Base-by-base conservation (phyloP, 495 filamentous ascomycete genomes). In the Podospora appendiculata region DNA sequence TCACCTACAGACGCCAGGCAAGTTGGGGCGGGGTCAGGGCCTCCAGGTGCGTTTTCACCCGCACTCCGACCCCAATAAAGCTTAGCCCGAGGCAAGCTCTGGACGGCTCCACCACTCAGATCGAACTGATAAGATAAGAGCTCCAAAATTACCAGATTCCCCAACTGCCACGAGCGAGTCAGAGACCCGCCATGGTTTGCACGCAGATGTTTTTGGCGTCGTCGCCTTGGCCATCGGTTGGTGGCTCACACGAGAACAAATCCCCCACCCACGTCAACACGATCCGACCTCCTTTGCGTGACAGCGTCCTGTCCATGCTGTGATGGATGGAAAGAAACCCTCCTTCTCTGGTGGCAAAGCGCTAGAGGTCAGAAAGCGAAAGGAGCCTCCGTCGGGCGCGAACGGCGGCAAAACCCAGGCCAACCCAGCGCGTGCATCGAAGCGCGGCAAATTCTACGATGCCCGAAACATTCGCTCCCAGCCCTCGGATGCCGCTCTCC, bases 401-500 rank as follows among this genome's bases (percentile, higher is more conserved):
- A 25, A 19, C 32, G 44, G 19, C 51, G 17, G n/a, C 42, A 39
- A 42, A 18, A 51, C 43, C n/a, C 51, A 54, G 35, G 47, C 41
- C 6, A 52, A 46, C 33, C 47, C 42, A 18, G 47, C 46, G 1
- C 53, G 46, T 25, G 19, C 13, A 41, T 19, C 45, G 39, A 75
- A 77, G 53, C 87, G 86, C 60, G 75, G 73, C 49, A 89, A 88
- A 70, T 72, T 79, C 8, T 72, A 77, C 33, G 82, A 86, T 62
- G 82, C 86, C 13, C 82, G 90, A 45, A 77, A 76, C 33, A 84
- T 96, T 51, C 76, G 85, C n/a, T 73, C 82, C 14, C 88, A 92
- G 66, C 78, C 81, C 11, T 67, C 82, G 19, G 81, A 86, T 42
- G 82, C 83, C 42, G 87, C 85, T 11, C 78, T 94, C 52, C 77